These are phyloP conservation scores for Colletotrichum incanum DNA, from an alignment of 2,329 filamentous ascomycete species.

Conservation along the genomic window DNA sequence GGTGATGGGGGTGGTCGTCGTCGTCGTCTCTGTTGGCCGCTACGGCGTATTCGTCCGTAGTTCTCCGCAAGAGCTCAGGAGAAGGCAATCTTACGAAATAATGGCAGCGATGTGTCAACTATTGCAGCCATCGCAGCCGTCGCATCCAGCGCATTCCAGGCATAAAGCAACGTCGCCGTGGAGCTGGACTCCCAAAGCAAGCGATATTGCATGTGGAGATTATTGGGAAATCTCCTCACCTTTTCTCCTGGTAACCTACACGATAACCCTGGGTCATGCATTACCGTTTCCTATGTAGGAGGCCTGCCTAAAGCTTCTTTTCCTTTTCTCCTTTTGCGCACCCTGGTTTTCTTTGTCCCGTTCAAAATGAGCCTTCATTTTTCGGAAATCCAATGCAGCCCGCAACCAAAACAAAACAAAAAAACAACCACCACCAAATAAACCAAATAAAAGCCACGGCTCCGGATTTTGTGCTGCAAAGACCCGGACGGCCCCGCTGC, in stretches of 20 bases:
- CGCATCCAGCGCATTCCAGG: slow-evolving; percentile 16
- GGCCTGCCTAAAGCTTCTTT: slow-evolving; percentile 31
- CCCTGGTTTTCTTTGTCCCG: neutral
- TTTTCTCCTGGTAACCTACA: slow-evolving; percentile 20
- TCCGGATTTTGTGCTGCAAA: slow-evolving; percentile 28
- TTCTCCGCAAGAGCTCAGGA: slow-evolving; percentile 31
- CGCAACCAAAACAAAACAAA: slow-evolving; percentile 1
- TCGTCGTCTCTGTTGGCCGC: neutral
- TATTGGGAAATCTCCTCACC: slow-evolving; percentile 30
- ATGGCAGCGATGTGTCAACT: slow-evolving; percentile 33
- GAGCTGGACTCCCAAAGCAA: slow-evolving; percentile 29
- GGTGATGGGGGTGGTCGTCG: neutral
- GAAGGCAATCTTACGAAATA: slow-evolving; percentile 37
- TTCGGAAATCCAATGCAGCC: slow-evolving; percentile 21
- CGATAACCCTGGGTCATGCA: slow-evolving; percentile 21
- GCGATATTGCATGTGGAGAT: slow-evolving; percentile 45
- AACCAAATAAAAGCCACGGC: slow-evolving; percentile 21
- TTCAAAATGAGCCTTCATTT: slow-evolving; percentile 1
- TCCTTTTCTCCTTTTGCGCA: slow-evolving; percentile 10
- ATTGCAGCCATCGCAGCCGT: slow-evolving; percentile 23
- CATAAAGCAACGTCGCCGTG: neutral
- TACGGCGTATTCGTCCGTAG: slow-evolving; percentile 14
- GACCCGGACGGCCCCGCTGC: slow-evolving; percentile 12
- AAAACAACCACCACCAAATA: too few species aligned
- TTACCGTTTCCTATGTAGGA: slow-evolving; percentile 20